Evolutionary conservation across 1,139 yeast genomes (phyloP).

Genomic region (Suhomyces maxii): DNA sequence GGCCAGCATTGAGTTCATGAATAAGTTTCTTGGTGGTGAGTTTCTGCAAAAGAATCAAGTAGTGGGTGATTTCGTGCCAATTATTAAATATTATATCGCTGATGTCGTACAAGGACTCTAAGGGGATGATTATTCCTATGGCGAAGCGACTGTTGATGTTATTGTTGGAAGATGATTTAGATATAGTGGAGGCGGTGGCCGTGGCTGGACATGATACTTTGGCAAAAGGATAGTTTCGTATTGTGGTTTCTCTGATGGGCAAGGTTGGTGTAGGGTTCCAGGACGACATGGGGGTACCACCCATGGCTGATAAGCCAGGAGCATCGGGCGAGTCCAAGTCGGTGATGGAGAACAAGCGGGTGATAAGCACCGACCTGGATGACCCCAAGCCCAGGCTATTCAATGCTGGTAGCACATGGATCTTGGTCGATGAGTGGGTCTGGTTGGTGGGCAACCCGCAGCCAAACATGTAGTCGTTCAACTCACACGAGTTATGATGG

Average conservation of each 20-base stretch:
- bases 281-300: background rate
- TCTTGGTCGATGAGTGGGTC: constrained; percentile 43
- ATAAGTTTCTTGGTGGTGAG: constrained; percentile 38
- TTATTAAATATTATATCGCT: constrained; percentile 46
- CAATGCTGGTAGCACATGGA: constrained; percentile 48
- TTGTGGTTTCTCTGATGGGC: constrained; percentile 19
- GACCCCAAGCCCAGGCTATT: constrained; percentile 30
- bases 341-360: constrained; percentile 46
- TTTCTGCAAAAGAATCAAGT: constrained; percentile 40
- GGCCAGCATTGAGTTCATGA: constrained; percentile 14
- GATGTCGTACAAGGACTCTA: constrained; percentile 33
- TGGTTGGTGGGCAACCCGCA: constrained; percentile 56
- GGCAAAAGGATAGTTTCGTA: constrained; percentile 3
- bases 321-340: constrained; percentile 21
- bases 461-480: constrained; percentile 57
- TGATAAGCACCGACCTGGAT: constrained; percentile 41
- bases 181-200: background rate
- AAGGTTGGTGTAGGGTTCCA: constrained; percentile 41
- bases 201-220: background rate
- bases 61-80: constrained; percentile 51
- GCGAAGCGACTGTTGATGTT: constrained; percentile 43
- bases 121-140: constrained; percentile 50
- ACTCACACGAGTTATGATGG: constrained; percentile 44
- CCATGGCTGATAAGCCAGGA: constrained; percentile 4
- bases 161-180: constrained; percentile 14